Percentiles rank a stretch among this genome's conserved stretches.
phyloP scores from a whole-genome alignment of 306 rosid genomes.

The barrel medic (Medicago truncatula) region MtrunA17r5.0-ANR NC_053044.1:9032501-9033000 shows the following conservation, averaged over 20 bases:
- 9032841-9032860: background rate
- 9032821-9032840: background rate
- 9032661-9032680: accelerated
- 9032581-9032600: background rate
- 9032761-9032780: background rate
- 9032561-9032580: background rate
- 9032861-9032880: background rate
- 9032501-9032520: background rate
- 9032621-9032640: conserved; percentile 9
- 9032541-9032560: conserved; percentile 14
- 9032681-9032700: background rate
- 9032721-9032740: background rate
- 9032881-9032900: background rate
- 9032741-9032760: background rate
- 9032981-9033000: conserved; percentile 6
- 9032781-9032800: background rate
- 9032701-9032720: background rate
- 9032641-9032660: conserved; percentile 7
- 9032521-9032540: accelerated
- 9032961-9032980: background rate
- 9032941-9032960: background rate
- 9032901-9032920: background rate
- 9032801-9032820: background rate
- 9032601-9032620: background rate
- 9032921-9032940: background rate